Base-by-base conservation (phyloP, 305 asterid genomes). In the Fraxinus baroniana region DNA sequence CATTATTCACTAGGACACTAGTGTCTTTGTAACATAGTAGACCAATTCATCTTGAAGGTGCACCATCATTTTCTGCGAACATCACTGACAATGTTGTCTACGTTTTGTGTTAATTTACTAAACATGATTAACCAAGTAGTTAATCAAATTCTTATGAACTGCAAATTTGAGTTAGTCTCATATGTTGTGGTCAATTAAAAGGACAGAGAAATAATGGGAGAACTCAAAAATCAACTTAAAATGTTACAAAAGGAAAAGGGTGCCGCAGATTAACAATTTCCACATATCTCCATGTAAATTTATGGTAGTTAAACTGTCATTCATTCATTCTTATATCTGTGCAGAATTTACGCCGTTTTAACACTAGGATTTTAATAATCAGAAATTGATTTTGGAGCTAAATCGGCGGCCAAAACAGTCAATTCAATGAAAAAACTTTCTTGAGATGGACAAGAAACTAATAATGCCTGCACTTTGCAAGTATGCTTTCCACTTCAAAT, bases 51-150 rank as follows among this genome's bases (percentile, higher is more conserved):
- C 85, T 86, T 83, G 87, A 80, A 52, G 92, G 85, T 87, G 83
- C 28, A 4, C 81, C 82, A 72, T 87, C 91, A 81, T 86, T 89
- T 85, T 89, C 92, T 81, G 17, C 82, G 87, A 87, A 78, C 82
- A 84, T 80, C 76, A 89, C 83, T 80, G 82, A 75, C 57, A 79
- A 4, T 37, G 24, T 70, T 60, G 17, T 18, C 30, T 33, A 30
- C 70, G n/a, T 2, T 24, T 78, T 32, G 26, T 46, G 64, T 60
- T 74, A 37, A 70, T 78, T 78, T 77, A 78, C 78, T 76, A 74
- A 82, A 84, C 41, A 66, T 52, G 24, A 72, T 76, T 77, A 82
- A 66, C 78, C 64, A 77, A 80, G 17, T 80, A 80, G 9, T 22
- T 20, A 82, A 86, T 66, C 82, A 74, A 82, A 82, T 36, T 68